Conservation (phyloP, 345 rosid species). For the Eucalyptus albens region DNA sequence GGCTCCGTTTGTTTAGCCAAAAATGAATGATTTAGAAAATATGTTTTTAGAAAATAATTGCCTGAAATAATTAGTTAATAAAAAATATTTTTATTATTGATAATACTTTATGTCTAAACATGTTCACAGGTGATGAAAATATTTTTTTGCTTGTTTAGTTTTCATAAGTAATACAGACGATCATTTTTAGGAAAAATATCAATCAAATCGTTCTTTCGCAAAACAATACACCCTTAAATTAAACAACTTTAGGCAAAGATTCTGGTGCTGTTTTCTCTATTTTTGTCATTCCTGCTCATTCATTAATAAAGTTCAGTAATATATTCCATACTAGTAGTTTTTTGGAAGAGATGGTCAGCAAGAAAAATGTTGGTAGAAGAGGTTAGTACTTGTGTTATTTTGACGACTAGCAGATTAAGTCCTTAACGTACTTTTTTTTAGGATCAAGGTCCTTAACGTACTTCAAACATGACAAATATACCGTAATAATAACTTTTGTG, state of each 20-base stretch:
- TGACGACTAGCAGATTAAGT: background rate
- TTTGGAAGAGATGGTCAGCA: background rate
- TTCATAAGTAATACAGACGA: fast-evolving
- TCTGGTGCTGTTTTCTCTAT: background rate
- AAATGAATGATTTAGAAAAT: too few species aligned
- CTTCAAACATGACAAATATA: background rate
- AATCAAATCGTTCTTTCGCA: too few species aligned
- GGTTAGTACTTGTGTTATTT: background rate
- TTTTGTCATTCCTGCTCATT: background rate
- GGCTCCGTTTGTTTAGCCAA: background rate
- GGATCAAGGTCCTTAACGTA: background rate
- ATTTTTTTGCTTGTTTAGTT: too few species aligned
- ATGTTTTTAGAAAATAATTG: too few species aligned
- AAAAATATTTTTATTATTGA: too few species aligned
- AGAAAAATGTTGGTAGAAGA: background rate
- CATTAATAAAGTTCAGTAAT: background rate
- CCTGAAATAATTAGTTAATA: too few species aligned
- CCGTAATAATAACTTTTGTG: background rate
- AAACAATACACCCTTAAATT: background rate
- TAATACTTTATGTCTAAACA: background rate
- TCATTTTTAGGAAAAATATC: too few species aligned
- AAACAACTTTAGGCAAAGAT: background rate
- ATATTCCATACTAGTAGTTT: too few species aligned
- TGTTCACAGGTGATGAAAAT: too few species aligned
- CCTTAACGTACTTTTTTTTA: background rate